A percentile compares a stretch with the other conserved stretches of the same genome.
These are phyloP conservation scores for Oryza longistaminata DNA, from an alignment of 176 grass and related monocot species.

Conservation along the genomic window DNA sequence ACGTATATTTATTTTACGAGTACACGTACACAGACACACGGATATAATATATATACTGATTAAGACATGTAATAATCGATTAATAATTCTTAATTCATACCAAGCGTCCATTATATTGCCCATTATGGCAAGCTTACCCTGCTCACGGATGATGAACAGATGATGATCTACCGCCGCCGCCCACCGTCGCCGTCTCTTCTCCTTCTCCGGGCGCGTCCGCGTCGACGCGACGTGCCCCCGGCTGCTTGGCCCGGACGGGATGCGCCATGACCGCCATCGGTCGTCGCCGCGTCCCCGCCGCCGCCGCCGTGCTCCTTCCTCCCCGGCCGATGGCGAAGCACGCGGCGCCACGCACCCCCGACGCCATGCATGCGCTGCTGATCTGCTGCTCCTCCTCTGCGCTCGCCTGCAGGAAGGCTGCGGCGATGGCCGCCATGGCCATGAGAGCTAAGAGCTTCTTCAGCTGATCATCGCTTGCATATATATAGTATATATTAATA, in stretches of 20 bases:
- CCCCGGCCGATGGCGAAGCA: background rate
- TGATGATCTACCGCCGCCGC: too few relatives aligned
- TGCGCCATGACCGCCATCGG: background rate
- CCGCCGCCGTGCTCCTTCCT: background rate
- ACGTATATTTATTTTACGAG: background rate
- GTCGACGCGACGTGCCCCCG: constrained; percentile 14
- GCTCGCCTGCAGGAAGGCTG: background rate
- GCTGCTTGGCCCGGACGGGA: constrained; percentile 38
- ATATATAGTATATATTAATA: background rate
- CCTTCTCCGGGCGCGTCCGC: background rate
- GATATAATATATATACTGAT: background rate
- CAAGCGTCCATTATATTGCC: background rate
- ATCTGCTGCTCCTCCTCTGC: background rate
- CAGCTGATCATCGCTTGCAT: constrained; percentile 20
- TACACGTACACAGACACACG: background rate
- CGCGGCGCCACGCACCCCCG: background rate
- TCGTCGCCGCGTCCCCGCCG: background rate
- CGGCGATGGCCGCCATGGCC: background rate
- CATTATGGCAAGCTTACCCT: background rate
- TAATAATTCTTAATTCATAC: background rate
- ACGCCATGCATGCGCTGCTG: background rate
- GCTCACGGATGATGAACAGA: background rate
- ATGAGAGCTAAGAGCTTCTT: background rate
- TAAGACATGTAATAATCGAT: background rate
- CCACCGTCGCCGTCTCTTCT: background rate